Conservation (phyloP, 164 flowering plant genomes). For the Annona cherimola region DNA sequence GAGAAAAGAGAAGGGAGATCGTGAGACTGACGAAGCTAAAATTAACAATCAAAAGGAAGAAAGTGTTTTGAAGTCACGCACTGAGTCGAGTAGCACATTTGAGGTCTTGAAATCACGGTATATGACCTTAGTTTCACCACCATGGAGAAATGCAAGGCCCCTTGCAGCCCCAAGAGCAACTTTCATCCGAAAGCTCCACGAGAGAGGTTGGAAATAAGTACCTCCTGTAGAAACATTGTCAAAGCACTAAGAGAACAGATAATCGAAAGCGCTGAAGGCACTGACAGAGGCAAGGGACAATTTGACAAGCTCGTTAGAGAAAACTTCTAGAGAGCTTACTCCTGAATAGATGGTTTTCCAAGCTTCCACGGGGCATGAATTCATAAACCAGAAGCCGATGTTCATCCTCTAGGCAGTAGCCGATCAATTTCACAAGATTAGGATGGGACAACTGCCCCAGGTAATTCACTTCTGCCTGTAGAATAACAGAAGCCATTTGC, state of each 20-base stretch:
- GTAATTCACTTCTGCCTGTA: conserved; percentile 71
- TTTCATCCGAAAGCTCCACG: conserved; percentile 33
- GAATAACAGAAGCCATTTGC: neutral
- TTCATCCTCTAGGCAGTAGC: conserved; percentile 79
- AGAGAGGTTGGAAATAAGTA: conserved; percentile 30
- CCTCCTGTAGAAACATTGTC: conserved; percentile 15
- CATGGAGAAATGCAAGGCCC: conserved; percentile 38
- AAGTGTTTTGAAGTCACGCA: conserved; percentile 7
- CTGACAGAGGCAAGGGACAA: neutral
- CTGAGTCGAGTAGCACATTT: conserved; percentile 29
- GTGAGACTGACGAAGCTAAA: neutral
- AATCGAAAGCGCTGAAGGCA: neutral
- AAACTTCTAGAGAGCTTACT: conserved; percentile 40
- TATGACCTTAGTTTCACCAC: conserved; percentile 28
- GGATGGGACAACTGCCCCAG: conserved; percentile 76
- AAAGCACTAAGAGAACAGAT: neutral
- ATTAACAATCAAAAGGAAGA: neutral
- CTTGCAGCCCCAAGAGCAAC: conserved; percentile 36
- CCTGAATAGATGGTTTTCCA: conserved; percentile 80
- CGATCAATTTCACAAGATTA: conserved; percentile 70
- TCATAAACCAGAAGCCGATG: conserved; percentile 75
- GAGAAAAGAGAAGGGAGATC: neutral
- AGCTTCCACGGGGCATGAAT: conserved; percentile 78
- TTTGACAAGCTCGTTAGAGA: neutral
- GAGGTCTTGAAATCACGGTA: conserved; percentile 30